Base-by-base conservation (phyloP, 768 basidiomycete species). In the Lyophyllum atratum region DNA sequence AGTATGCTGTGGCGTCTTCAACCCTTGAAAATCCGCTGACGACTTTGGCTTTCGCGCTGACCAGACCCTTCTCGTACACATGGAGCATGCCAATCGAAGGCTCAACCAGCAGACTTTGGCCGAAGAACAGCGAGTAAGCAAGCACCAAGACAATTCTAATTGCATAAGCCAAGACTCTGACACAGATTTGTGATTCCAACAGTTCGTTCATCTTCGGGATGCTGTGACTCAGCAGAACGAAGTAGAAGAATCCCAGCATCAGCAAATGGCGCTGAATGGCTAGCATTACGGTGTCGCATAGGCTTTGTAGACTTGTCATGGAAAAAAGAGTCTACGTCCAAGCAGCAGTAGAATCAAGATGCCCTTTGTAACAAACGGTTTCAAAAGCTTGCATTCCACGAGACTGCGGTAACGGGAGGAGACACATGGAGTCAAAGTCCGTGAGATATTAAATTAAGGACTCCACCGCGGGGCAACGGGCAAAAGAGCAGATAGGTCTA, bases 61-160 rank as follows among this genome's bases (percentile, higher is more conserved):
- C 21, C 60, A 87, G 85, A 89, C 86, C 0, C 74, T 90, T 49
- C 77, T 90, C 8, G 85, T 89, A 1, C 85, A 90, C 64, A 86
- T 88, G 82, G 82, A 89, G 59, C 79, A 82, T 42, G 76, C 73
- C 2, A 79, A 80, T 46, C 74, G 77, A 54, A 75, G 79, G 15
- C 72, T 85, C 31, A 81, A 86, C 64, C 63, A 73, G 19, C 74
- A 76, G 58, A 85, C 79, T 1, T 64, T 79, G 3, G 70, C 69
- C 11, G 85, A 87, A 63, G 87, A 90, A 62, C 76, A 81, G 54
- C 74, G 75, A 63, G 89, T 87, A 61, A 39, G 60, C 51, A 22
- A 26, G 19, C 1, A 9, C 8, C n/a, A n/a, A n/a, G n/a, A 12
- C 19, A 4, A 31, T 21, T 26, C 22, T 4, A 1, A 49, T 29